Base-by-base conservation (phyloP, 257 asterid species). In the Eucommia ulmoides region DNA sequence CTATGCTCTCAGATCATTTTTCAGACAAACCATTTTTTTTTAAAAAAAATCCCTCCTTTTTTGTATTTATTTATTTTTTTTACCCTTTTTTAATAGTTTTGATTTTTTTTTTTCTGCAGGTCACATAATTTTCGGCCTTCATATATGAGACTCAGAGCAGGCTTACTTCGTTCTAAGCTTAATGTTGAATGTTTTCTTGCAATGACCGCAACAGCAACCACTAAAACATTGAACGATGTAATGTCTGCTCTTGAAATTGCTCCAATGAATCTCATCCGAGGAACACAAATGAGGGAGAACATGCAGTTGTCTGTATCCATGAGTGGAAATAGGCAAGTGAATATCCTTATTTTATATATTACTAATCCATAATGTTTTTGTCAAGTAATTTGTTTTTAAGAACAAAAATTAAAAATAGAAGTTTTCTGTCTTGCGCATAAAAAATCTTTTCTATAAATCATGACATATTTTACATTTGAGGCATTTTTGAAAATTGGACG, bases 71-170 rank as follows among this genome's bases (percentile, higher is more conserved):
- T n/a, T n/a, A n/a, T n/a, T n/a, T n/a, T n/a, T n/a, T n/a, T n/a
- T n/a, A n/a, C n/a, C n/a, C n/a, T n/a, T n/a, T n/a, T n/a, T n/a
- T n/a, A n/a, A n/a, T n/a, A n/a, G n/a, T n/a, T n/a, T n/a, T n/a
- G 26, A 20, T 50, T 23, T 16, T 24, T 19, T 41, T 48, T 54
- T 16, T 54, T 46, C 29, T 25, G 48, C 56, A 89, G 98, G 98
- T 89, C 98, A 54, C 98, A 89, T 72, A 89, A 89, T 75, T 89
- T 89, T 45, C 94, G 98, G 67, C 98, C 98, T 66, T 82, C 96
- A 14, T 89, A 85, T 62, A 89, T 85, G 98, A 87, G 98, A 81
- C 78, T 89, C 57, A 82, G 93, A 70, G 96, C 93, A 73, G 85
- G 94, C 29, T 55, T 80, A 54, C 73, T 89, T 58, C 72, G 65